Evolutionary conservation across 805 yeast genomes (phyloP).

Genomic region (Pichia exigua): DNA sequence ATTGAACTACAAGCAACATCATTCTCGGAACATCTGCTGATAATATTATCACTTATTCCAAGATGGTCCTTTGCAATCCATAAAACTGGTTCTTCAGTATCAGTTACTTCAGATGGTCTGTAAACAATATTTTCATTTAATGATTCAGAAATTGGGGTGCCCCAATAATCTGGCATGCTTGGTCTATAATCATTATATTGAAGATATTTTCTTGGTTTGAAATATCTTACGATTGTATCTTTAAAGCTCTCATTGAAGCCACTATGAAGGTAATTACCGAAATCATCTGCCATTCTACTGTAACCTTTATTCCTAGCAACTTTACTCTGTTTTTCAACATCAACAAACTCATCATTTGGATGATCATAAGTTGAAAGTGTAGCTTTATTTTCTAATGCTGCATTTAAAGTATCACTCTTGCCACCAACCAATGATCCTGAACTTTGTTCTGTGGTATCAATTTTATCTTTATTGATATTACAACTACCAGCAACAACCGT

Average conservation of each 20-base stretch:
- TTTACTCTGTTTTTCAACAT: neutral
- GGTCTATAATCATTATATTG: slow-evolving; percentile 23
- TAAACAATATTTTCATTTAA: slow-evolving; percentile 24
- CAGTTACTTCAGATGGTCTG: slow-evolving; percentile 50
- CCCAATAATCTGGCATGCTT: slow-evolving; percentile 32
- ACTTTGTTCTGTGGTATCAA: neutral
- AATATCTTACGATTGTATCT: slow-evolving; percentile 17
- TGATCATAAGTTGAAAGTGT: neutral
- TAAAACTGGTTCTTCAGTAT: slow-evolving; percentile 44
- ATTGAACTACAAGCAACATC: slow-evolving; percentile 49
- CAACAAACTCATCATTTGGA: neutral
- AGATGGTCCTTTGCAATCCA: slow-evolving; percentile 67
- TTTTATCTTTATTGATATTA: neutral
- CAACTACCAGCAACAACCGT: neutral
- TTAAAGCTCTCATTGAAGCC: neutral
- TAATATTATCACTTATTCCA: slow-evolving; percentile 58
- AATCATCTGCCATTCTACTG: neutral
- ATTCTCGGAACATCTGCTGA: slow-evolving; percentile 42
- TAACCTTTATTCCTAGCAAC: neutral
- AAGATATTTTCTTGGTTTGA: slow-evolving; percentile 23
- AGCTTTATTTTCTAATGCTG: slow-evolving; percentile 3
- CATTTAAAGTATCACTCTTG: neutral
- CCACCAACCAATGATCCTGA: neutral
- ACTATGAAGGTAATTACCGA: neutral
- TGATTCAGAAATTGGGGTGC: slow-evolving; percentile 12